Conservation (phyloP, 768 basidiomycete species). For the Termitomyces sp. region DNA sequence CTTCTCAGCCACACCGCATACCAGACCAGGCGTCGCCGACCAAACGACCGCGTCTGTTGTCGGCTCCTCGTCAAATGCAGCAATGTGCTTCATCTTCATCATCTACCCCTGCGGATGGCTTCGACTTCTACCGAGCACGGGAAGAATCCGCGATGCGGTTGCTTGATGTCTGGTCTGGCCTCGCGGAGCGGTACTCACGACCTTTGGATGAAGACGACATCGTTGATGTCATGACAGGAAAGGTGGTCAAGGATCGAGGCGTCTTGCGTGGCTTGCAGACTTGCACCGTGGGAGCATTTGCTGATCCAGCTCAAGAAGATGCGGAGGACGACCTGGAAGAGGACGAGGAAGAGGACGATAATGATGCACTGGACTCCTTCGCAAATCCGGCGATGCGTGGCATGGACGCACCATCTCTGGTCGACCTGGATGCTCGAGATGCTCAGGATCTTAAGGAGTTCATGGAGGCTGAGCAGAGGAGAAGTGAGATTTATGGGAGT, state of each 20-base stretch:
- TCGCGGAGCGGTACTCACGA: conserved; percentile 63
- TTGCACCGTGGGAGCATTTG: conserved; percentile 49
- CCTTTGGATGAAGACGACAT: conserved; percentile 77
- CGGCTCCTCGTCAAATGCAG: conserved; percentile 33
- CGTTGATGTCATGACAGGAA: conserved; percentile 56
- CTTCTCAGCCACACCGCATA: conserved; percentile 16
- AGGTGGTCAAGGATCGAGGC: conserved; percentile 67
- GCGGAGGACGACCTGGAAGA: conserved; percentile 33
- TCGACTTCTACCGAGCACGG: conserved; percentile 49
- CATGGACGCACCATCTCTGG: conserved; percentile 37
- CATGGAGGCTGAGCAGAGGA: conserved; percentile 52
- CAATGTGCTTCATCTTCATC: conserved; percentile 26
- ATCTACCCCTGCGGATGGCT: conserved; percentile 12
- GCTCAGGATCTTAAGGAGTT: conserved; percentile 64
- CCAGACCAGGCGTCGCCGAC: conserved; percentile 33
- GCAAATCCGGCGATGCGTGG: conserved; percentile 25
- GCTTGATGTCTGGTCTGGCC: conserved; percentile 57
- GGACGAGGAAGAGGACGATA: conserved; percentile 47
- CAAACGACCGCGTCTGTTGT: conserved; percentile 45
- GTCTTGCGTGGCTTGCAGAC: conserved; percentile 43
- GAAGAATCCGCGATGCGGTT: conserved; percentile 53
- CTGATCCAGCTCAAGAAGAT: conserved; percentile 25
- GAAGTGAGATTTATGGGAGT: conserved; percentile 43
- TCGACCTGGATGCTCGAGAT: conserved; percentile 40
- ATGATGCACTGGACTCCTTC: conserved; percentile 57